Percentiles rank a stretch among this genome's conserved stretches.
These are phyloP conservation scores for Brassica hybrid DNA, from an alignment of 441 rosid species.

Conservation along the genomic window DNA sequence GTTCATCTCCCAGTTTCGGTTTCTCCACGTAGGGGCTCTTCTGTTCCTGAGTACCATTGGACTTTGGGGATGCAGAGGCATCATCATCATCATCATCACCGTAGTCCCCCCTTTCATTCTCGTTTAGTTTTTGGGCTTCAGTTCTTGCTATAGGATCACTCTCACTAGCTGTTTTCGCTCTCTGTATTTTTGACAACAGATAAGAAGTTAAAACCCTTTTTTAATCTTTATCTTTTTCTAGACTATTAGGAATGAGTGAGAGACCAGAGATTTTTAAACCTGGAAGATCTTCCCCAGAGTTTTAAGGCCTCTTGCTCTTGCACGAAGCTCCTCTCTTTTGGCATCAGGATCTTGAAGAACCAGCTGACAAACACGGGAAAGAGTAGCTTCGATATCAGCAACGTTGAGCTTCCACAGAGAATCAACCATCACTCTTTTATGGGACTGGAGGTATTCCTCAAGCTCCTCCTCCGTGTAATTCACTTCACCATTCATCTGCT, in stretches of 20 bases:
- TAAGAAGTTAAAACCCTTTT: neutral
- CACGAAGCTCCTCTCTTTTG: conserved; percentile 89
- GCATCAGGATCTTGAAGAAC: conserved; percentile 90
- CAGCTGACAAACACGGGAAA: conserved; percentile 95
- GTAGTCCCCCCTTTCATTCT: conserved; percentile 49
- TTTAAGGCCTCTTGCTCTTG: conserved; percentile 92
- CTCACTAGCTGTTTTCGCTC: conserved; percentile 67
- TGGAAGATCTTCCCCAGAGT: conserved; percentile 93
- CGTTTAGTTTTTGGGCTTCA: conserved; percentile 55
- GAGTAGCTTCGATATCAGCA: conserved; percentile 97
- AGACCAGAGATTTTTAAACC: conserved; percentile 52
- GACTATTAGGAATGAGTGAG: neutral
- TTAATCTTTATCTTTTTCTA: too few relatives aligned
- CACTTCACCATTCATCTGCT: conserved; percentile 81
- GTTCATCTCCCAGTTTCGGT: conserved; percentile 54
- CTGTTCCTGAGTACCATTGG: conserved; percentile 50
- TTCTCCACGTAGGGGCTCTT: conserved; percentile 89
- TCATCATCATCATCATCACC: conserved; percentile 47
- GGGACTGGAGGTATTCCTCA: conserved; percentile 82
- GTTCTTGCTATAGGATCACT: conserved; percentile 51
- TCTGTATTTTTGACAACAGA: conserved; percentile 45
- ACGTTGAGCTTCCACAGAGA: conserved; percentile 98
- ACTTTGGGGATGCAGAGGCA: conserved; percentile 50
- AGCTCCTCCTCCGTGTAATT: conserved; percentile 62
- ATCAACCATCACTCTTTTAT: conserved; percentile 92